A percentile compares a stretch with the other conserved stretches of the same genome.
phyloP scores from a whole-genome alignment of 768 basidiomycete species.

The Filobasidium floriforme region DNA sequence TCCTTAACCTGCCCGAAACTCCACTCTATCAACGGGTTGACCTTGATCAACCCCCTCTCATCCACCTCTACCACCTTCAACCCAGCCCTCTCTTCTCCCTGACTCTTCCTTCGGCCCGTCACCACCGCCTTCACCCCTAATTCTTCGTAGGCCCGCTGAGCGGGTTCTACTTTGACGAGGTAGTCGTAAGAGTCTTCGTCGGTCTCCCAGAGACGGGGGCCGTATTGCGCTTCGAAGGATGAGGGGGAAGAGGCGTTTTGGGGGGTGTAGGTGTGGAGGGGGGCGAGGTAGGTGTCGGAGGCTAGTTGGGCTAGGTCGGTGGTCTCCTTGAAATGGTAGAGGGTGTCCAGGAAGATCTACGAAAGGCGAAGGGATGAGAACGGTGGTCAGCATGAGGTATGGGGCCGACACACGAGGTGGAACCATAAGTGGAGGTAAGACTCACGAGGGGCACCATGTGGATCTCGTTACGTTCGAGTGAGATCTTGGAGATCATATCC shows the following conservation, averaged over 20 bases:
- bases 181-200: constrained; percentile 87
- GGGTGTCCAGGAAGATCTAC: constrained; percentile 84
- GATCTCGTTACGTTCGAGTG: constrained; percentile 44
- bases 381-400: constrained; percentile 6
- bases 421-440: background rate
- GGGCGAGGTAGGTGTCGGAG: constrained; percentile 62
- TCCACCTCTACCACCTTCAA: constrained; percentile 85
- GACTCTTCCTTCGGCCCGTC: constrained; percentile 87
- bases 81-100: constrained; percentile 78
- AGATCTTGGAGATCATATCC: constrained; percentile 86
- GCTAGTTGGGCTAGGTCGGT: constrained; percentile 81
- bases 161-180: constrained; percentile 91
- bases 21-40: constrained; percentile 91
- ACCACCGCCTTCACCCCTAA: constrained; percentile 77
- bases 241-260: constrained; percentile 57
- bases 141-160: constrained; percentile 72
- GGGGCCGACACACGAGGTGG: background rate
- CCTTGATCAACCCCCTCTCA: constrained; percentile 77
- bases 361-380: too few relatives aligned
- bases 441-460: constrained; percentile 55
- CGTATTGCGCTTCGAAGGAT: constrained; percentile 74
- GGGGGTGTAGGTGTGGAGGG: constrained; percentile 71
- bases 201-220: constrained; percentile 73
- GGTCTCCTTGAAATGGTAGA: constrained; percentile 92
- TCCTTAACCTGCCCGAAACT: constrained; percentile 72